These are phyloP conservation scores for Rhizoclosmatium globosum DNA, from an alignment of 192 early-diverging fungal species.

Conservation along the genomic window DNA sequence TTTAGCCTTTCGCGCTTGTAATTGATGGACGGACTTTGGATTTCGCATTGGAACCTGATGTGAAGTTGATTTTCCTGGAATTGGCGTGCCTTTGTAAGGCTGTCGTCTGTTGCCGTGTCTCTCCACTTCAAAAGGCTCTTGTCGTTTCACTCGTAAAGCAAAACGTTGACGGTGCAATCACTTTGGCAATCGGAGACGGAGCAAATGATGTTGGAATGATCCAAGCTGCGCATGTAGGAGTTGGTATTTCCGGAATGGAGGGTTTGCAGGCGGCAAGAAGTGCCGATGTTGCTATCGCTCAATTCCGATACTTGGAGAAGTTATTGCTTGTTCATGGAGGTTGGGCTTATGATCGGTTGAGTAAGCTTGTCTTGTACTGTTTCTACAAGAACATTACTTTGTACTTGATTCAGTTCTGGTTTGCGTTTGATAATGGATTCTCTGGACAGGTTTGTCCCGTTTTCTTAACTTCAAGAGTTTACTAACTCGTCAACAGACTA, in stretches of 20 bases:
- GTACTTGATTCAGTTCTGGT: constrained; percentile 98
- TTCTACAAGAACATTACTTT: constrained; percentile 99
- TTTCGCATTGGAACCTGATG: constrained; percentile 87
- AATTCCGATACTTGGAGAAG: constrained; percentile 95
- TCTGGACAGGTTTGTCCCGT: constrained; percentile 71
- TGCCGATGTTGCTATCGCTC: constrained; percentile 98
- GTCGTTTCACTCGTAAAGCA: constrained; percentile 97
- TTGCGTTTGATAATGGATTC: constrained; percentile 93
- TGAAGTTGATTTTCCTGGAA: constrained; percentile 76
- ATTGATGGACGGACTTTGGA: constrained; percentile 94
- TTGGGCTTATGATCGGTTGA: constrained; percentile 95
- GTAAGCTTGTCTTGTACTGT: constrained; percentile 94
- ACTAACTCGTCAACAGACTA: constrained; percentile 65
- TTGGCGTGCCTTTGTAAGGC: constrained; percentile 92
- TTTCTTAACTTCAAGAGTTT: constrained; percentile 18
- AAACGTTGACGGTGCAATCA: constrained; percentile 78
- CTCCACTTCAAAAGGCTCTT: constrained; percentile 96
- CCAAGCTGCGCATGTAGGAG: constrained; percentile 97
- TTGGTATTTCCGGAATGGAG: constrained; percentile 96
- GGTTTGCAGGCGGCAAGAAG: constrained; percentile 95
- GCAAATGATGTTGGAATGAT: constrained; percentile 99
- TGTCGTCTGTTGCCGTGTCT: constrained; percentile 97
- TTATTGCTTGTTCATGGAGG: constrained; percentile 96
- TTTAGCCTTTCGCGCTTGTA: constrained; percentile 83
- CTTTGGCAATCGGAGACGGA: constrained; percentile 97